Evolutionary conservation across 805 yeast genomes (phyloP).

Genomic region (Suhomyces xylopsoci): DNA sequence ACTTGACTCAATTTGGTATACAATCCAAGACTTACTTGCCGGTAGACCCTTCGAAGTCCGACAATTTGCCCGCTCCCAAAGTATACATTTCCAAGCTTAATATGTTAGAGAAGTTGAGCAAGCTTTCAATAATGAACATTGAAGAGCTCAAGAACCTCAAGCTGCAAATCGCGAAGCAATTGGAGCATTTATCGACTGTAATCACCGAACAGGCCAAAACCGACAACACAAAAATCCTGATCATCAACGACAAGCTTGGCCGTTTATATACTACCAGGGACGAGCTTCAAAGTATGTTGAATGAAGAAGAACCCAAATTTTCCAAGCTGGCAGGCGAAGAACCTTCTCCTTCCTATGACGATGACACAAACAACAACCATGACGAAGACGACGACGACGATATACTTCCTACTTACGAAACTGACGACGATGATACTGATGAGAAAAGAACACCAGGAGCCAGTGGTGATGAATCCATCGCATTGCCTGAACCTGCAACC

Average conservation of each 20-base stretch:
- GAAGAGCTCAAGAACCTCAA: conserved; percentile 29
- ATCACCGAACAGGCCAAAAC: conserved; percentile 26
- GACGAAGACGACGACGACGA: conserved; percentile 16
- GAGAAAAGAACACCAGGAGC: background rate
- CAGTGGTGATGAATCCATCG: background rate
- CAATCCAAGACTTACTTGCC: conserved; percentile 39
- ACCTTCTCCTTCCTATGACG: conserved; percentile 27
- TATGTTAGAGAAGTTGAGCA: conserved; percentile 36
- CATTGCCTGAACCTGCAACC: conserved; percentile 6
- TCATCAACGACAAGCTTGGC: conserved; percentile 26
- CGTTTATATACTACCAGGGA: conserved; percentile 26
- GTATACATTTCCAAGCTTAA: conserved; percentile 39
- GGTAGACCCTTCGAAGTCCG: conserved; percentile 29
- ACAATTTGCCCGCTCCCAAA: conserved; percentile 37
- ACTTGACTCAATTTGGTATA: conserved; percentile 36
- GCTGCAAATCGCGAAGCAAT: conserved; percentile 21
- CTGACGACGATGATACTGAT: conserved; percentile 16
- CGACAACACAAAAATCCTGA: conserved; percentile 32
- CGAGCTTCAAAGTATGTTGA: conserved; percentile 31
- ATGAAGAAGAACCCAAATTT: conserved; percentile 8
- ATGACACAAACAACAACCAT: conserved; percentile 9
- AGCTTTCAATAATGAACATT: conserved; percentile 29
- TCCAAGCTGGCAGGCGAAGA: conserved; percentile 17
- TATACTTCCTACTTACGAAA: conserved; percentile 11
- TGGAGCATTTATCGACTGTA: conserved; percentile 21